phyloP scores from a whole-genome alignment of 768 basidiomycete genomes.

The Cubamyces sp. region DNA sequence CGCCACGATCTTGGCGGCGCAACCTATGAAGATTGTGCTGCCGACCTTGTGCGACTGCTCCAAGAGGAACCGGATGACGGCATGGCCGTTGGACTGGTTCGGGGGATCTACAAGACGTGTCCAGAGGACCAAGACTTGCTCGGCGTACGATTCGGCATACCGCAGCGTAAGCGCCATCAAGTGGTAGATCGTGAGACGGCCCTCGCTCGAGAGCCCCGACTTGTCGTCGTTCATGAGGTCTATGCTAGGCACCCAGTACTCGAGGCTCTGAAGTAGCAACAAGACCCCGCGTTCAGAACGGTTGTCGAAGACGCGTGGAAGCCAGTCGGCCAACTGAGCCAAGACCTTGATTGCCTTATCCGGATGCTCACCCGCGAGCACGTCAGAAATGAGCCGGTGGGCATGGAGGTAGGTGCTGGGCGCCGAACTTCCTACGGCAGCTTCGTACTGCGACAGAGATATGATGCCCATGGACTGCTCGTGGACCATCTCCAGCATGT shows the following conservation, averaged over 20 bases:
- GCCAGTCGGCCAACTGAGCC: slow-evolving; percentile 69
- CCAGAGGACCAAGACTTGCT: slow-evolving; percentile 84
- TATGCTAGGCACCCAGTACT: slow-evolving; percentile 83
- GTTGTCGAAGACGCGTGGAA: slow-evolving; percentile 63
- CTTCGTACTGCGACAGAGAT: slow-evolving; percentile 73
- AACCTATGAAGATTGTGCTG: slow-evolving; percentile 74
- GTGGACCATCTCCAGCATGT: slow-evolving; percentile 74
- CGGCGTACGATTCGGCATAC: slow-evolving; percentile 72
- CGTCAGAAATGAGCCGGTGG: slow-evolving; percentile 75
- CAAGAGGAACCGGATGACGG: slow-evolving; percentile 79
- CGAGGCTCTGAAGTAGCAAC: slow-evolving; percentile 75
- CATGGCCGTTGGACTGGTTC: slow-evolving; percentile 74
- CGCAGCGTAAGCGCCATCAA: slow-evolving; percentile 82
- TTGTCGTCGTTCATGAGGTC: slow-evolving; percentile 67
- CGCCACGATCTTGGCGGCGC: slow-evolving; percentile 81
- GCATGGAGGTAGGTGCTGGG: slow-evolving; percentile 81
- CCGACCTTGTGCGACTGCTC: slow-evolving; percentile 88
- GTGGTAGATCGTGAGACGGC: slow-evolving; percentile 72
- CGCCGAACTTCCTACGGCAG: slow-evolving; percentile 70
- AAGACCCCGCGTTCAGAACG: slow-evolving; percentile 53
- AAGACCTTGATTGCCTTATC: slow-evolving; percentile 66
- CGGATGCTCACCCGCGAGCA: slow-evolving; percentile 79
- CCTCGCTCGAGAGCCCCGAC: slow-evolving; percentile 58
- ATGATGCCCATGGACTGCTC: slow-evolving; percentile 68
- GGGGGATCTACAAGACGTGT: slow-evolving; percentile 73